Conservation (phyloP, 2,329 filamentous ascomycete species). For the Epichloe typhina region DNA sequence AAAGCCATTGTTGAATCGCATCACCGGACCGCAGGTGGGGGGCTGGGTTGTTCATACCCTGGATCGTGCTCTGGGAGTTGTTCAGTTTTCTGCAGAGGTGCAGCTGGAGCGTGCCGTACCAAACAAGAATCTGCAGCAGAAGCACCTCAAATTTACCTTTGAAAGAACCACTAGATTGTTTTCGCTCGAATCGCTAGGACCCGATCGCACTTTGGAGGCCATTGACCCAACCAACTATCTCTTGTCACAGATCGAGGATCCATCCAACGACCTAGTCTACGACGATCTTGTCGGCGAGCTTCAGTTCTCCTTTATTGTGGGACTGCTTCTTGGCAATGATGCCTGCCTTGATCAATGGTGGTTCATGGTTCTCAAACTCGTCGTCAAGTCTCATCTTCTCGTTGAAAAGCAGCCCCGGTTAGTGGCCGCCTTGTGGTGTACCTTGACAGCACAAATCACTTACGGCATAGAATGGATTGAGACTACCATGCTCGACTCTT, state of each 20-base stretch:
- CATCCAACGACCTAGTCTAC: constrained; percentile 14
- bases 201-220: constrained; percentile 29
- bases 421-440: constrained; percentile 31
- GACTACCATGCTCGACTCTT: constrained; percentile 27
- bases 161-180: constrained; percentile 28
- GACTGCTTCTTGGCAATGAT: constrained; percentile 43
- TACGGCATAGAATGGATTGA: constrained; percentile 38
- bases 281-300: constrained; percentile 44
- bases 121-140: constrained; percentile 18
- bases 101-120: constrained; percentile 27
- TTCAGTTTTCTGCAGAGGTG: constrained; percentile 23
- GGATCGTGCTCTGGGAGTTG: constrained; percentile 35
- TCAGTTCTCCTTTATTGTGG: constrained; percentile 46
- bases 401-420: constrained; percentile 29
- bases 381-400: constrained; percentile 38
- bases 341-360: constrained; percentile 51
- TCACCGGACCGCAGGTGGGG: constrained; percentile 28
- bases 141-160: constrained; percentile 36
- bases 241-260: constrained; percentile 22
- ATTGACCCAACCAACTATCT: constrained; percentile 37
- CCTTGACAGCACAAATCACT: constrained; percentile 40
- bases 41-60: constrained; percentile 41
- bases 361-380: constrained; percentile 36
- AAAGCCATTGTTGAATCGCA: constrained; percentile 28
- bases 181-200: constrained; percentile 23